A percentile compares a stretch with the other conserved stretches of the same genome.
Conservation (phyloP, 129 eudicot species). For the Escallonia herrerae region DNA sequence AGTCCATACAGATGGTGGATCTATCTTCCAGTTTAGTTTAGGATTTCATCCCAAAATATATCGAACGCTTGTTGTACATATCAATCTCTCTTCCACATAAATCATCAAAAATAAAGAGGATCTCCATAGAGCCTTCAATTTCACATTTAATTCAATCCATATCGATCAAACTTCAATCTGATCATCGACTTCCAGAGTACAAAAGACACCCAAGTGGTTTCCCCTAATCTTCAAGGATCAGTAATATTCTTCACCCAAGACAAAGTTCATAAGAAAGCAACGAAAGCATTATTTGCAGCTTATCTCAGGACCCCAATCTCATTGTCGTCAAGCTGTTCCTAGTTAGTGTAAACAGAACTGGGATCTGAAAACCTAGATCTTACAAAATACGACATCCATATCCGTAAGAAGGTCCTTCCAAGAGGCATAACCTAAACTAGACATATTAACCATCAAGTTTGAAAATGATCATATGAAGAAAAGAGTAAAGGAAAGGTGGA, state of each 20-base stretch:
- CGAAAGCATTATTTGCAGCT: constrained; percentile 19
- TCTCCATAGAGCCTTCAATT: constrained; percentile 16
- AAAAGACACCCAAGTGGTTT: constrained; percentile 12
- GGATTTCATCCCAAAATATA: constrained; percentile 10
- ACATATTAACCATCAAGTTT: constrained; percentile 1
- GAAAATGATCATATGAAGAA: constrained; percentile 17
- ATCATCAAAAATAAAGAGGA: constrained; percentile 7
- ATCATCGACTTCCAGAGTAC: background rate
- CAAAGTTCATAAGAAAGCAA: constrained; percentile 14
- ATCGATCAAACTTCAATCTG: background rate
- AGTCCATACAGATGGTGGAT: no score
- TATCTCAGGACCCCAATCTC: constrained; percentile 15
- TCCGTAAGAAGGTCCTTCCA: constrained; percentile 16
- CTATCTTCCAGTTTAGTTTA: background rate
- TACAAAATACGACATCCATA: background rate
- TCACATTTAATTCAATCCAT: constrained; percentile 7
- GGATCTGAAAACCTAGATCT: constrained; percentile 27
- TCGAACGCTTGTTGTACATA: constrained; percentile 11
- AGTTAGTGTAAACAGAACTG: constrained; percentile 1
- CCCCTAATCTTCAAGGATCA: constrained; percentile 16
- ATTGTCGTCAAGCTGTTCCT: constrained; percentile 26
- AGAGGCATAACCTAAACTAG: constrained; percentile 32
- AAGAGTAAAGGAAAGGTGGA: constrained; percentile 7
- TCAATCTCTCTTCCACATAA: background rate
- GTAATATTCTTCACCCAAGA: constrained; percentile 12